phyloP scores from a whole-genome alignment of 2,329 filamentous ascomycete species.

The Bipolaris sorokiniana region DNA sequence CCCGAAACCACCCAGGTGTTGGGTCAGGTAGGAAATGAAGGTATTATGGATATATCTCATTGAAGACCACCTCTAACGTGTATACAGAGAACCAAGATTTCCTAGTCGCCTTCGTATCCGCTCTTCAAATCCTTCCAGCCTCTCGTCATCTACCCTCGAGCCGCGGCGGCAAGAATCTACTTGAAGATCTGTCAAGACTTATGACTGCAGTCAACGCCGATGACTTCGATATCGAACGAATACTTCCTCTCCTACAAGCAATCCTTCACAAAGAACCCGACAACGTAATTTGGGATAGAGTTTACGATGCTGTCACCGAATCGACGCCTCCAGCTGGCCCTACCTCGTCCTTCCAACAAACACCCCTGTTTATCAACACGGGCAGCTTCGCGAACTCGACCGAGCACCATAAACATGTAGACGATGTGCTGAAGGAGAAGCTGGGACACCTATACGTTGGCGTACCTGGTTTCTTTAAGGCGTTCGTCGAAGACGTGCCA shows the following conservation, averaged over 20 bases:
- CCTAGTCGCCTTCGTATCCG: too few relatives aligned
- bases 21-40: too few relatives aligned
- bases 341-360: conserved; percentile 35
- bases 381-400: conserved; percentile 29
- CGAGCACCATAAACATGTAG: conserved; percentile 27
- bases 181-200: too few relatives aligned
- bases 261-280: conserved; percentile 14
- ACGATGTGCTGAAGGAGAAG: conserved; percentile 27
- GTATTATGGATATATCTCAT: too few relatives aligned
- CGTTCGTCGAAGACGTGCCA: conserved; percentile 27
- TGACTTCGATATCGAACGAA: not conserved
- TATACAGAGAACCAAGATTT: too few relatives aligned
- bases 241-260: conserved; percentile 8
- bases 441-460: conserved; percentile 28
- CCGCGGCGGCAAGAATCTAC: too few relatives aligned
- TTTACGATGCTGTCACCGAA: conserved; percentile 48
- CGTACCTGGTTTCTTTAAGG: conserved; percentile 30
- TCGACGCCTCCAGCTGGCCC: conserved; percentile 43
- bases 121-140: too few relatives aligned
- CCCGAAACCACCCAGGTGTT: too few relatives aligned
- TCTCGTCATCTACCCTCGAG: too few relatives aligned
- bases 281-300: conserved; percentile 30
- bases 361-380: conserved; percentile 29
- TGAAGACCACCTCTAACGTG: too few relatives aligned
- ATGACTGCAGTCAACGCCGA: not conserved